Base-by-base conservation (phyloP, 1,284 basidiomycete genomes). In the Ganoderma leucocontextum region DNA sequence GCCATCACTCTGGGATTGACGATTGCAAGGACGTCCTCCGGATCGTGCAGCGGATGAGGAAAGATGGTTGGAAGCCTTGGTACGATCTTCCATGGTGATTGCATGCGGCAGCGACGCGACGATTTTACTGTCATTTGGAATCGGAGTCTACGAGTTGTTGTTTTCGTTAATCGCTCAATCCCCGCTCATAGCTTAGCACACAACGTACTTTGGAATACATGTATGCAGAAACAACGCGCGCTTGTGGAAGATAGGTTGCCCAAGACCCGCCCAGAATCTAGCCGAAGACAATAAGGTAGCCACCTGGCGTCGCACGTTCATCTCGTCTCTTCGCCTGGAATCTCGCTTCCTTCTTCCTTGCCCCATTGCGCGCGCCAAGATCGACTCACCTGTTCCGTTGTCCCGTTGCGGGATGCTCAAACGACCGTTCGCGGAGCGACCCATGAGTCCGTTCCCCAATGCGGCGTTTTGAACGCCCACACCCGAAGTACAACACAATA, bases 1-100 rank as follows among this genome's bases (percentile, higher is more conserved):
- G 80, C 33, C 80, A 82, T 69, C 82, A 84, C 65, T 82, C 81
- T 17, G 82, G 82, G 2, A 78, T 84, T 60, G 82, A 83, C 68
- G 82, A 83, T 70, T 82, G 82, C 66, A 76, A 69, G 68, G 83
- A 84, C 66, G 79, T 83, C 60, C 70, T 80, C 57, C 72, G 81
- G 52, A 78, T 84, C 49, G 75, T 79, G 22, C 71, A 72, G 60
- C 75, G 69, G 66, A 74, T 79, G 74, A 63, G 70, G 36, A 64
- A 66, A 39, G 73, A 73, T 17, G 78, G 78, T 6, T 80, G 78
- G 78, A 73, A 73, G 58, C 75, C 77, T 17, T 39, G 65, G 44
- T 33, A 66, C 60, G 74, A 72, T 25, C 60, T 72, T 19, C 62
- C 65, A n/a, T 41, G 66, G 6, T 69, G 33, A 52, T 52, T 17